Conservation (phyloP, 805 yeast species). For the Gaillardinia entomophila region DNA sequence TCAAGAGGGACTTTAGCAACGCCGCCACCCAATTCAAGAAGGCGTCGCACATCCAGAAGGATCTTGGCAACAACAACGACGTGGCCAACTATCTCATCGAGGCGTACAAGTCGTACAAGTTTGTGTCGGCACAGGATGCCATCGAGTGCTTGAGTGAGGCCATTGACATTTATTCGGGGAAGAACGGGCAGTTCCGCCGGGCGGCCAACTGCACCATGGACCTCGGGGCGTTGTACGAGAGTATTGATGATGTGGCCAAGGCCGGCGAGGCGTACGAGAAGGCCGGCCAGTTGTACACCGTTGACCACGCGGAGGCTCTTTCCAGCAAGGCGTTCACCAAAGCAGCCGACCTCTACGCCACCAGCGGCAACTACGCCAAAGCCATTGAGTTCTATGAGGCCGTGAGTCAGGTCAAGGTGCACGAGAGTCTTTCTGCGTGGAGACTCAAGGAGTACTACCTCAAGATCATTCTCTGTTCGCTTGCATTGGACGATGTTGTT, state of each 20-base stretch:
- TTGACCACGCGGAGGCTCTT: slow-evolving; percentile 89
- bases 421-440: slow-evolving; percentile 80
- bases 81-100: slow-evolving; percentile 88
- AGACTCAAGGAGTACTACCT: slow-evolving; percentile 86
- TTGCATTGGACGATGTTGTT: slow-evolving; percentile 81
- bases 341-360: slow-evolving; percentile 83
- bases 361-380: slow-evolving; percentile 57
- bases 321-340: slow-evolving; percentile 83
- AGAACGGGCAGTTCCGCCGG: slow-evolving; percentile 91
- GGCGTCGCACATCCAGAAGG: slow-evolving; percentile 76
- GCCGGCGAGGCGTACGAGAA: slow-evolving; percentile 41
- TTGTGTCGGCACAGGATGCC: slow-evolving; percentile 68
- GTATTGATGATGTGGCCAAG: slow-evolving; percentile 46
- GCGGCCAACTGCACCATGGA: slow-evolving; percentile 94
- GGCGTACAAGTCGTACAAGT: slow-evolving; percentile 80
- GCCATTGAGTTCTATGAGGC: slow-evolving; percentile 76
- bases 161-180: slow-evolving; percentile 69
- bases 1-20: slow-evolving; percentile 61
- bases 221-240: slow-evolving; percentile 80
- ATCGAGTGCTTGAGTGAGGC: slow-evolving; percentile 75
- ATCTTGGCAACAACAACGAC: slow-evolving; percentile 78
- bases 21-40: slow-evolving; percentile 84
- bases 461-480: slow-evolving; percentile 74
- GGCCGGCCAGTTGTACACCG: slow-evolving; percentile 94
- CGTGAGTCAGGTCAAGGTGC: slow-evolving; percentile 69